phyloP scores from a whole-genome alignment of 2,329 filamentous ascomycete genomes.

The Nemania serpens region DNA sequence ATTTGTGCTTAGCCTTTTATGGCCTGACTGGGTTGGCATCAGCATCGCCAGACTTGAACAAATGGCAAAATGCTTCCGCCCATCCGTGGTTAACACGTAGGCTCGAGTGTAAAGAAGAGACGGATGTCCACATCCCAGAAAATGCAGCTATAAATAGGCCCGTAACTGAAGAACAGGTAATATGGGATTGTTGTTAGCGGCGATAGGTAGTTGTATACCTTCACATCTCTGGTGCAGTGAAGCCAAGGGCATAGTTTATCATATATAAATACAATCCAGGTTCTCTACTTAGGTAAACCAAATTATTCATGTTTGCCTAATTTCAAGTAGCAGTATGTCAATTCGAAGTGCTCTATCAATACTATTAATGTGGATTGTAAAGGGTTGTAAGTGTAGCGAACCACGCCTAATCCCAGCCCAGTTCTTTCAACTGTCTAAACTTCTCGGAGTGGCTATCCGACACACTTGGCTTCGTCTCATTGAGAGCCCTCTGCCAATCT shows the following conservation, averaged over 20 bases:
- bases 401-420: slow-evolving; percentile 36
- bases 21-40: not conserved
- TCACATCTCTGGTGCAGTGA: no score
- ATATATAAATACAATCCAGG: no score
- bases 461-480: slow-evolving; percentile 56
- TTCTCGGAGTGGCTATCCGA: slow-evolving; percentile 47
- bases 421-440: slow-evolving; percentile 47
- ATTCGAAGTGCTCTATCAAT: no score
- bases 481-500: slow-evolving; percentile 60
- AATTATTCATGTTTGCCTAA: no score
- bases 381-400: not conserved
- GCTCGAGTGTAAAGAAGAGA: not conserved
- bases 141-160: not conserved
- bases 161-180: not conserved
- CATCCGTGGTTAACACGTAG: not conserved
- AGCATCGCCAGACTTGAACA: not conserved
- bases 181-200: no score
- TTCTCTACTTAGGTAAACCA: no score
- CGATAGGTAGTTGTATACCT: no score
- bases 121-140: not conserved
- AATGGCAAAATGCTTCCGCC: not conserved
- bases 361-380: not conserved
- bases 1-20: not conserved
- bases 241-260: no score
- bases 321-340: no score